phyloP scores from a whole-genome alignment of 2,329 filamentous ascomycete species.

The Fusarium devonianum region DNA sequence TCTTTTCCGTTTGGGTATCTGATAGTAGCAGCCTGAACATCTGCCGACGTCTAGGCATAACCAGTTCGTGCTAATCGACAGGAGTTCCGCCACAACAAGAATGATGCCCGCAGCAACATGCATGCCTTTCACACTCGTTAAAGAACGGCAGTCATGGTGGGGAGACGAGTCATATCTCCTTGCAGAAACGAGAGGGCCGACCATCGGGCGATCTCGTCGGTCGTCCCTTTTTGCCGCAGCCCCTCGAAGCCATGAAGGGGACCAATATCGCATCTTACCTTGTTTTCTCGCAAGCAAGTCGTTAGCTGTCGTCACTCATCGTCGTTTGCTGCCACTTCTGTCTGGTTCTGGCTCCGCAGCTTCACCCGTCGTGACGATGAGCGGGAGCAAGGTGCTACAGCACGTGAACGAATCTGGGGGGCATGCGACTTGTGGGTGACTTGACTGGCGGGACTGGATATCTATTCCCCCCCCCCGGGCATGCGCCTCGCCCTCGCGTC shows the following conservation, averaged over 20 bases:
- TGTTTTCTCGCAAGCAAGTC: too few relatives aligned
- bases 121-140: too few relatives aligned
- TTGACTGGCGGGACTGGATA: neutral
- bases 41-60: conserved; percentile 18
- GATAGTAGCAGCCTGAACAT: conserved; percentile 21
- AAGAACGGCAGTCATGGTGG: conserved; percentile 16
- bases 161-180: conserved; percentile 7
- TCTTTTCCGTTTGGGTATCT: conserved; percentile 13
- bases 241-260: neutral
- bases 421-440: conserved; percentile 3
- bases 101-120: conserved; percentile 11
- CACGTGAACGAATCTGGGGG: conserved; percentile 21
- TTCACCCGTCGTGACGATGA: neutral
- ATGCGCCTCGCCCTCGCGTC: conserved; percentile 25
- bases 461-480: too few relatives aligned
- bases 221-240: conserved; percentile 4
- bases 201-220: conserved; percentile 1
- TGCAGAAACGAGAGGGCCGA: neutral
- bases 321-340: neutral
- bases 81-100: conserved; percentile 26
- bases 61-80: conserved; percentile 25
- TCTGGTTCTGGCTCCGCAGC: too few relatives aligned
- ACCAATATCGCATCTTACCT: neutral
- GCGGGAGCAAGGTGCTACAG: conserved; percentile 7
- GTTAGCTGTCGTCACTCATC: too few relatives aligned